These are phyloP conservation scores for Cytospora piceae DNA, from an alignment of 2,329 filamentous ascomycete genomes.

Conservation along the genomic window DNA sequence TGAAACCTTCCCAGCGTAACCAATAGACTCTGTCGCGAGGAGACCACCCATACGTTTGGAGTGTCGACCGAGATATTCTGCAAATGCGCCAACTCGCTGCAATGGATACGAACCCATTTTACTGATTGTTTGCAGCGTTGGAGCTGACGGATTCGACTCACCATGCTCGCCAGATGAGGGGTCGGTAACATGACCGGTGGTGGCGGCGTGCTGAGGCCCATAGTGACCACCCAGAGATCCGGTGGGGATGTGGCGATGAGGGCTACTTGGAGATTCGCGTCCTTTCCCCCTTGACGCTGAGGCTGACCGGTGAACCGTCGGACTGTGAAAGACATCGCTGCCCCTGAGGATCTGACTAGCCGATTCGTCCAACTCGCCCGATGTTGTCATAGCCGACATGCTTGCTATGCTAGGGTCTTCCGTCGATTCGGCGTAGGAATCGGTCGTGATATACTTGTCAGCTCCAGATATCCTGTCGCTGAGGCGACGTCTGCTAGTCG, in stretches of 20 bases:
- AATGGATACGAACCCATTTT: conserved; percentile 75
- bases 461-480: conserved; percentile 51
- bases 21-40: conserved; percentile 89
- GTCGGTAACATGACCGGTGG: conserved; percentile 45
- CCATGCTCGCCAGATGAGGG: conserved; percentile 35
- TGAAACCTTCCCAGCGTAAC: conserved; percentile 94
- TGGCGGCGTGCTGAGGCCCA: conserved; percentile 41
- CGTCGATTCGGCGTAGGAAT: conserved; percentile 75
- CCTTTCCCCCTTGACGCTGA: conserved; percentile 42
- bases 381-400: conserved; percentile 69
- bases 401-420: conserved; percentile 66
- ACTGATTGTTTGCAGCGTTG: conserved; percentile 56
- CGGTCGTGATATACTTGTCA: conserved; percentile 66
- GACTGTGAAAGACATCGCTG: conserved; percentile 86
- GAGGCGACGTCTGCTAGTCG: conserved; percentile 52
- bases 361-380: conserved; percentile 74
- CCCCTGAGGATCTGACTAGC: conserved; percentile 88
- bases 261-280: conserved; percentile 23
- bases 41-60: conserved; percentile 81
- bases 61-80: conserved; percentile 78
- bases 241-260: conserved; percentile 11
- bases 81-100: conserved; percentile 80
- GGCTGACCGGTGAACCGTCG: conserved; percentile 63
- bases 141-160: conserved; percentile 41
- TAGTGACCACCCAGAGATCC: conserved; percentile 15